Conservation (phyloP, 2,329 filamentous ascomycete species). For the Colletotrichum magnum region DNA sequence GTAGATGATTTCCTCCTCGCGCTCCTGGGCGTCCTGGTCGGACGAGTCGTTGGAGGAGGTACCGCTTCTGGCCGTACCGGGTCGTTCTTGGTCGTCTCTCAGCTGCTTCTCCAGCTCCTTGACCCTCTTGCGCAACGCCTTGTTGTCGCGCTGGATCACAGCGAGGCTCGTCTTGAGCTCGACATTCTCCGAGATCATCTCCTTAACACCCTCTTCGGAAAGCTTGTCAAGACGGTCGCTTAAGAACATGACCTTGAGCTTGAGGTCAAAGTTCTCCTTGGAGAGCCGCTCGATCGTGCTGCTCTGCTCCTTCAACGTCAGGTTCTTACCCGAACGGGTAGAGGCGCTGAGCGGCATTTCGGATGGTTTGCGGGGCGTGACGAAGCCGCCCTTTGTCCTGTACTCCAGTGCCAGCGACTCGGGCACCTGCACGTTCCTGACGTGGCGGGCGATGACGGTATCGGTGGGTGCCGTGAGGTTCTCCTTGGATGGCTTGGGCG, state of each 20-base stretch:
- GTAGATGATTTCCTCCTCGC: slow-evolving; percentile 89
- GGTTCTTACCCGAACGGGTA: slow-evolving; percentile 73
- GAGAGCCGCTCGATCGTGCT: slow-evolving; percentile 96
- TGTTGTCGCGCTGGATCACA: slow-evolving; percentile 91
- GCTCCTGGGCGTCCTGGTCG: slow-evolving; percentile 74
- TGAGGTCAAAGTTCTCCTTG: slow-evolving; percentile 98
- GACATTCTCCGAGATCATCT: slow-evolving; percentile 98
- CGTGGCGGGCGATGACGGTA: slow-evolving; percentile 88
- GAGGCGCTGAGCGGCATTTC: slow-evolving; percentile 67
- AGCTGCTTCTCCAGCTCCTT: slow-evolving; percentile 89
- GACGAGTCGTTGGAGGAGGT: slow-evolving; percentile 70
- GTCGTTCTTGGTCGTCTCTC: slow-evolving; percentile 74
- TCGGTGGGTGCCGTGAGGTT: slow-evolving; percentile 80
- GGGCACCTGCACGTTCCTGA: slow-evolving; percentile 91
- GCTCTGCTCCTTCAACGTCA: slow-evolving; percentile 97
- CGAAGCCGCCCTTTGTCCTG: slow-evolving; percentile 78
- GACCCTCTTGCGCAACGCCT: slow-evolving; percentile 82
- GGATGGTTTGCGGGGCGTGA: slow-evolving; percentile 69
- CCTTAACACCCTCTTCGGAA: slow-evolving; percentile 95
- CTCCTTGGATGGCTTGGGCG: slow-evolving; percentile 75
- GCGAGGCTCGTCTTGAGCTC: slow-evolving; percentile 92
- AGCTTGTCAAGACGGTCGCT: slow-evolving; percentile 93
- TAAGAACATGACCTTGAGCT: slow-evolving; percentile 97
- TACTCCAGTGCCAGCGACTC: slow-evolving; percentile 91
- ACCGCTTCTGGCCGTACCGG: slow-evolving; percentile 70